These are phyloP conservation scores for Arxiozyma bovina DNA, from an alignment of 1,139 yeast genomes.

Conservation along the genomic window DNA sequence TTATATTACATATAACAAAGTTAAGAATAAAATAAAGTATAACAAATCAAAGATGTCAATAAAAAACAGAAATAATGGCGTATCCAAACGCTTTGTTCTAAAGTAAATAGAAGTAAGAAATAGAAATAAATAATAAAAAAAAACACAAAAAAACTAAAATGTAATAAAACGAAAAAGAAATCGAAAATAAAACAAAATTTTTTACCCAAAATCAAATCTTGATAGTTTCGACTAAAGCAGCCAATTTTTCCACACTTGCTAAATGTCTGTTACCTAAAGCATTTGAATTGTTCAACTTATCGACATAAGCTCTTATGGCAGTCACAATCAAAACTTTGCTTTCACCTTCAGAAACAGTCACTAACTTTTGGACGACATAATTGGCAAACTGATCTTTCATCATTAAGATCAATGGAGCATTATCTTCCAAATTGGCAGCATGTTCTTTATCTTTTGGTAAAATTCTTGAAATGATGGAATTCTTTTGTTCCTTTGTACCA, in stretches of 20 bases:
- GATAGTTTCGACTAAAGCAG: conserved; percentile 31
- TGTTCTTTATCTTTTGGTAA: conserved; percentile 32
- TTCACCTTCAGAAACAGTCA: conserved; percentile 66
- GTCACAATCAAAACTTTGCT: conserved; percentile 55
- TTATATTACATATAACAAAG: not conserved
- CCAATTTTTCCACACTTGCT: conserved; percentile 78
- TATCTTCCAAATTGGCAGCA: conserved; percentile 41
- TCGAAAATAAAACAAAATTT: not conserved
- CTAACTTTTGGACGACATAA: conserved; percentile 89
- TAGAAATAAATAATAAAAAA: not conserved
- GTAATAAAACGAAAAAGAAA: not conserved
- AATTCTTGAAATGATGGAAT: conserved; percentile 42
- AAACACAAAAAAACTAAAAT: not conserved
- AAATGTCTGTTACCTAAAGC: conserved; percentile 50
- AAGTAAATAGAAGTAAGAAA: not conserved
- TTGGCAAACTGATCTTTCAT: conserved; percentile 98
- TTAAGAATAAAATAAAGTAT: not conserved
- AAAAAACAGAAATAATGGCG: no score
- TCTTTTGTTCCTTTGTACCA: conserved; percentile 58
- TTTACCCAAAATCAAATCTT: conserved; percentile 12
- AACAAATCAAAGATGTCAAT: not conserved
- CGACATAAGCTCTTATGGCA: conserved; percentile 49
- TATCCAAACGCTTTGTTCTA: no score
- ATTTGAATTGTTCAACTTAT: conserved; percentile 26
- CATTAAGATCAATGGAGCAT: conserved; percentile 68